A percentile compares a stretch with the other conserved stretches of the same genome.
phyloP scores from a whole-genome alignment of 371 early-diverging fungal species.

The Lichtheimia corymbifera region DNA sequence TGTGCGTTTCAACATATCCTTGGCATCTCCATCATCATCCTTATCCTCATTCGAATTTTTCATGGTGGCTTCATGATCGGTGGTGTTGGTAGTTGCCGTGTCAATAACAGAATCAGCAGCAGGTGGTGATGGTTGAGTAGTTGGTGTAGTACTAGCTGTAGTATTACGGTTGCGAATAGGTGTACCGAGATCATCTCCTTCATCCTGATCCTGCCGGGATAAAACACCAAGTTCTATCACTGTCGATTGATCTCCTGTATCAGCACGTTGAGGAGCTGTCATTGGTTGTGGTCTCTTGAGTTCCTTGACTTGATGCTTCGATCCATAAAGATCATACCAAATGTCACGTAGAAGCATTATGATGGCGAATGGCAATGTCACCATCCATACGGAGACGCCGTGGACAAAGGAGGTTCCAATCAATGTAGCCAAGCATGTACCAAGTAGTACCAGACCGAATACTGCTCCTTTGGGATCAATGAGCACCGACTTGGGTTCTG shows the following conservation, averaged over 20 bases:
- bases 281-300: background rate
- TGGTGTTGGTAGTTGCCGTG: no score
- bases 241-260: background rate
- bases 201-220: no score
- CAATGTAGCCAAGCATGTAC: conserved; percentile 52
- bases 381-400: conserved; percentile 68
- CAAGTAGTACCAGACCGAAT: conserved; percentile 56
- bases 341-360: conserved; percentile 53
- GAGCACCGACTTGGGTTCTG: conserved; percentile 53
- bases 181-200: no score
- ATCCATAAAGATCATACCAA: conserved; percentile 37
- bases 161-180: no score
- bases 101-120: no score
- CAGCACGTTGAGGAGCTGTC: background rate
- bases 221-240: no score
- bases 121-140: no score
- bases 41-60: no score
- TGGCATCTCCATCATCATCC: no score
- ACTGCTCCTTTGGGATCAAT: conserved; percentile 57
- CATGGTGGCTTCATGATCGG: no score
- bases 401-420: conserved; percentile 64
- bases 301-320: background rate
- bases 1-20: no score
- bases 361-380: conserved; percentile 68
- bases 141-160: no score